Conservation (phyloP, 208 protist genomes). For the Leishmania gerbilli region DNA sequence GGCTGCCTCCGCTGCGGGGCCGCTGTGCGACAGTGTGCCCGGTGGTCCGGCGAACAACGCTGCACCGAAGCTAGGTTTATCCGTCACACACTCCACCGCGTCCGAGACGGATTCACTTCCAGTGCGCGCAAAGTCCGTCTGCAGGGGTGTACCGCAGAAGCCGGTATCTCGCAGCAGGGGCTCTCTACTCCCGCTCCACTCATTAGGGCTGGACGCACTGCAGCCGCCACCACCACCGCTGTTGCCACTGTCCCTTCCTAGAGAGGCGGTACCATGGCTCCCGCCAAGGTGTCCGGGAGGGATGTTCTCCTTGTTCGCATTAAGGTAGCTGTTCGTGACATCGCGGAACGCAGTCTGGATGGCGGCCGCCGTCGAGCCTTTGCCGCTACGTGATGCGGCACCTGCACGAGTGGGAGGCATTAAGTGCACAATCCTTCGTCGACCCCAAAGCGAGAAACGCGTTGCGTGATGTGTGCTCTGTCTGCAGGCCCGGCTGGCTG, state of each 20-base stretch:
- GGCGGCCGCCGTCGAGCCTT: background rate
- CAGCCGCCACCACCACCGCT: background rate
- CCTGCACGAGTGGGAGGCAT: conserved; percentile 1
- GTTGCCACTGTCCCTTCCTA: background rate
- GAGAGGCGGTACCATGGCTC: background rate
- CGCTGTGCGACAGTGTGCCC: background rate
- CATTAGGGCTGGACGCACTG: background rate
- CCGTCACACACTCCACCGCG: background rate
- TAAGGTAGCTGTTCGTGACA: conserved; percentile 36
- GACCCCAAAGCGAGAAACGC: background rate
- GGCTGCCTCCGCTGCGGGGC: background rate
- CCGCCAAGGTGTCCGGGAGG: conserved; percentile 8
- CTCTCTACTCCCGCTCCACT: background rate
- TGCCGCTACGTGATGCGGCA: background rate
- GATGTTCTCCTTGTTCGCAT: conserved; percentile 43
- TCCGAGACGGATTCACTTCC: background rate
- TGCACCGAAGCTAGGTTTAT: background rate
- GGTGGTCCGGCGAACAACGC: background rate
- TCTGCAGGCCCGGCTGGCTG: background rate
- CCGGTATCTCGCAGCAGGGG: background rate
- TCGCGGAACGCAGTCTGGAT: conserved; percentile 35
- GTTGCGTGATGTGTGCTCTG: background rate
- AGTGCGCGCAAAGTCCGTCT: background rate
- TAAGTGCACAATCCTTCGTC: background rate
- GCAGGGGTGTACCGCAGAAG: conserved; percentile 15